Conservation (phyloP, 2,329 filamentous ascomycete species). For the Didymella pinodella region DNA sequence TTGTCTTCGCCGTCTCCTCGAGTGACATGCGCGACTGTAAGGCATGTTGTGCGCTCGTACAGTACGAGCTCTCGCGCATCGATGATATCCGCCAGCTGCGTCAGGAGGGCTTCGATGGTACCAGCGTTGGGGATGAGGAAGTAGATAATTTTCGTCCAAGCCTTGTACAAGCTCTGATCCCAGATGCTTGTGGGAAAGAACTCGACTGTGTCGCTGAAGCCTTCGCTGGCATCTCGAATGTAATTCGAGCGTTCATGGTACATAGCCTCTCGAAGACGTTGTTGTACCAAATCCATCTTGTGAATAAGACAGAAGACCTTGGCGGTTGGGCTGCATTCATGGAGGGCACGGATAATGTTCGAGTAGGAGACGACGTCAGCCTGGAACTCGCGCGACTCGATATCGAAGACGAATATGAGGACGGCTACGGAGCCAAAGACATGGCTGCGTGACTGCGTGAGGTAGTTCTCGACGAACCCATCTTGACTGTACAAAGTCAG, state of each 20-base stretch:
- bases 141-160: conserved; percentile 98
- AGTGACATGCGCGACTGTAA: conserved; percentile 93
- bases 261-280: conserved; percentile 77
- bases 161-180: conserved; percentile 98
- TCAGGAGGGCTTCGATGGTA: conserved; percentile 85
- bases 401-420: conserved; percentile 98
- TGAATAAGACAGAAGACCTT: conserved; percentile 95
- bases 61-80: conserved; percentile 93
- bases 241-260: conserved; percentile 84
- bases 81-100: conserved; percentile 81
- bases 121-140: conserved; percentile 93
- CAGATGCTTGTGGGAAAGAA: conserved; percentile 97
- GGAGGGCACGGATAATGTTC: conserved; percentile 85
- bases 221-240: conserved; percentile 76
- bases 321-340: conserved; percentile 81
- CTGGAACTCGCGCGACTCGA: conserved; percentile 93
- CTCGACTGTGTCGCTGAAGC: conserved; percentile 71
- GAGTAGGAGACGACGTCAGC: conserved; percentile 92
- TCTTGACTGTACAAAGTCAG: conserved; percentile 72
- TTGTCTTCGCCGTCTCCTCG: conserved; percentile 78
- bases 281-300: conserved; percentile 97
- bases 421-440: conserved; percentile 97
- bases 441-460: conserved; percentile 92
- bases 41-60: conserved; percentile 94
- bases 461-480: conserved; percentile 98